Evolutionary conservation across 805 yeast species (phyloP).

Genomic region (Cyberlindnera nakhonratchasimensis): DNA sequence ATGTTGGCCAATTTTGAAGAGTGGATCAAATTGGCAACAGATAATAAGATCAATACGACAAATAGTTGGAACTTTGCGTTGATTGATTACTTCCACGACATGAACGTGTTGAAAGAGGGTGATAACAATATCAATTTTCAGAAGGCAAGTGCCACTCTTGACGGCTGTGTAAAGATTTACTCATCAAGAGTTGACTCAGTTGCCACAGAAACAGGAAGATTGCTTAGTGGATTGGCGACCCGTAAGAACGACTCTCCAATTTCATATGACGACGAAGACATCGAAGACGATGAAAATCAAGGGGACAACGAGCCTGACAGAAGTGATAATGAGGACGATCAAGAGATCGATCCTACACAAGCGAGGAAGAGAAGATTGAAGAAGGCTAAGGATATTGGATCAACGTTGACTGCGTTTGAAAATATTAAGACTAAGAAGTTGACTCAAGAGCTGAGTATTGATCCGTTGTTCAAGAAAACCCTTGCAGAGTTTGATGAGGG

Average conservation of each 20-base stretch:
- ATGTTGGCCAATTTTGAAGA: slow-evolving; percentile 31
- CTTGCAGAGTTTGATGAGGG: slow-evolving; percentile 80
- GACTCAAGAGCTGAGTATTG: slow-evolving; percentile 63
- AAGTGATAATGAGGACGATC: slow-evolving; percentile 4
- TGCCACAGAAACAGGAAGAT: slow-evolving; percentile 82
- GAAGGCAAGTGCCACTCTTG: slow-evolving; percentile 84
- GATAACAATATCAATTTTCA: slow-evolving; percentile 81
- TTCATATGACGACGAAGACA: slow-evolving; percentile 21
- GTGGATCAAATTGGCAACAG: slow-evolving; percentile 31
- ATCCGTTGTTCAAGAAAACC: slow-evolving; percentile 73
- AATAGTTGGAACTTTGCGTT: slow-evolving; percentile 90
- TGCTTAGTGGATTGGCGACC: slow-evolving; percentile 70
- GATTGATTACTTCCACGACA: slow-evolving; percentile 87
- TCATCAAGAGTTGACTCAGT: slow-evolving; percentile 92
- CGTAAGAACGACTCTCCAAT: slow-evolving; percentile 25
- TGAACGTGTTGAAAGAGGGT: slow-evolving; percentile 70
- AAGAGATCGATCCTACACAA: neutral
- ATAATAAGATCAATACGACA: slow-evolving; percentile 65
- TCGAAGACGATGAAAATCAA: slow-evolving; percentile 24
- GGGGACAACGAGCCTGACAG: slow-evolving; percentile 13
- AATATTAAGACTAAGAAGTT: slow-evolving; percentile 49
- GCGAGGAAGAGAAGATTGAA: slow-evolving; percentile 19
- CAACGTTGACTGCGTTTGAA: slow-evolving; percentile 53
- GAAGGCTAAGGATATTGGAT: slow-evolving; percentile 31
- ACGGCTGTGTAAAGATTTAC: slow-evolving; percentile 92